Base-by-base conservation (phyloP, 371 early-diverging fungal species). In the Zopfochytrium polystomum region DNA sequence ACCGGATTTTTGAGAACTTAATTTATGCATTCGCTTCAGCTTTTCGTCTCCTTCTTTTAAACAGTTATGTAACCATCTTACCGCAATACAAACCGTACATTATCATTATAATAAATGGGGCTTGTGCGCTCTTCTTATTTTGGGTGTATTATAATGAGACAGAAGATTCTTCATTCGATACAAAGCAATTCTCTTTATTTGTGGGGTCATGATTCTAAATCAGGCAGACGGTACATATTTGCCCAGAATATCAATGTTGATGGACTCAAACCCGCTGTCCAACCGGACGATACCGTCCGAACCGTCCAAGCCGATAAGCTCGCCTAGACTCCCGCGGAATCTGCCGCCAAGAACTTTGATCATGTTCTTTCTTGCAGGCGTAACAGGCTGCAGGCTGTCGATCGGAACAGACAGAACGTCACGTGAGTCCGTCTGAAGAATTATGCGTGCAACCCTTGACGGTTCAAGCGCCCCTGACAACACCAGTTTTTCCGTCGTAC, bases 211-310 rank as follows among this genome's bases (percentile, higher is more conserved):
- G n/a, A n/a, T n/a, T n/a, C n/a, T n/a, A n/a, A n/a, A n/a, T n/a
- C n/a, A n/a, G n/a, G n/a, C n/a, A n/a, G n/a, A n/a, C n/a, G n/a
- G n/a, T n/a, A 58, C 54, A 54, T 53, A 25, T 33, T 55, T 65
- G 2, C 51, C 66, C 30, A 60, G 34, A 44, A 35, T 46, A 22
- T 26, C 26, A 55, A 65, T 23, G 1, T 52, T 53, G 35, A 65
- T 60, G 15, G 56, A 32, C 30, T 65, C 59, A 33, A 56, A 47
- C 2, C 76, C 79, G 56, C 80, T 83, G 50, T 77, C 74, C 31
- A 87, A 70, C 65, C 86, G 80, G 47, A 95, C 87, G 67, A 91
- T 84, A 61, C 88, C 92, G 58, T 90, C 90, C 61, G 85, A 75
- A n/a, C n/a, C n/a, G 75, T 91, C 91, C 9, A 87, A 84, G 50